Evolutionary conservation across 2,329 filamentous ascomycete species (phyloP), one percentile per base, ranked within the genome.

Genomic region (Botrytis squamosa): DNA sequence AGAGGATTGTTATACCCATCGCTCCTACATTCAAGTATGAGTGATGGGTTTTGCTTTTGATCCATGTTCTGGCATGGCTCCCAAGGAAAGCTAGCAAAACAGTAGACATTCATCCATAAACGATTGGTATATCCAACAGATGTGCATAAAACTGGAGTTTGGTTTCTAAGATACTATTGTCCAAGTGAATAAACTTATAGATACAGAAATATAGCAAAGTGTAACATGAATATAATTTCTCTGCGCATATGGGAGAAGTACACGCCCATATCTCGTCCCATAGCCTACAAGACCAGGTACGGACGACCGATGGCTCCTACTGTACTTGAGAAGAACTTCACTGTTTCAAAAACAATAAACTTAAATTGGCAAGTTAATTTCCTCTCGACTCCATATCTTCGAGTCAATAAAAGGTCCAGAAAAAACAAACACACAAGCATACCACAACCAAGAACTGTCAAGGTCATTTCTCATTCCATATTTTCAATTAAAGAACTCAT

Each of bases 371-470:
- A 66, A 8, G 14, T 20, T 40, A 9, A 29, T 20, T 20, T 29
- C 52, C 36, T 18, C n/a, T 57, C 16, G 14, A 65, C 3, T 29
- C 2, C n/a, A 29, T n/a, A 20, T 29, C 52, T 18, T 29, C 42
- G 4, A 29, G 8, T 12, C 20, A 55, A 52, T 18, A 6, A 33
- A 22, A 52, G 38, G 8, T 16, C 12, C 42, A n/a, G 36, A 57
- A 68, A 46, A 44, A 73, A 69, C 40, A 46, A 52, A 36, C 36
- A 62, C 46, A 57, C 22, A 64, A 46, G 84, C 88, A 81, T 87
- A 92, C 93, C 93, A 83, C 93, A 96, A 79, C 94, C 94, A 74
- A 97, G 86, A 75, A 96, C 89, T 75, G 93, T 89, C 84, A 97
- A 87, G 77, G 92, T 95, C 77, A 94, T 87, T 78, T 86, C 85